Evolutionary conservation across 352 stramenopile species (phyloP), one percentile per base, ranked within the genome.

Genomic region (Thalassiosira hispida): DNA sequence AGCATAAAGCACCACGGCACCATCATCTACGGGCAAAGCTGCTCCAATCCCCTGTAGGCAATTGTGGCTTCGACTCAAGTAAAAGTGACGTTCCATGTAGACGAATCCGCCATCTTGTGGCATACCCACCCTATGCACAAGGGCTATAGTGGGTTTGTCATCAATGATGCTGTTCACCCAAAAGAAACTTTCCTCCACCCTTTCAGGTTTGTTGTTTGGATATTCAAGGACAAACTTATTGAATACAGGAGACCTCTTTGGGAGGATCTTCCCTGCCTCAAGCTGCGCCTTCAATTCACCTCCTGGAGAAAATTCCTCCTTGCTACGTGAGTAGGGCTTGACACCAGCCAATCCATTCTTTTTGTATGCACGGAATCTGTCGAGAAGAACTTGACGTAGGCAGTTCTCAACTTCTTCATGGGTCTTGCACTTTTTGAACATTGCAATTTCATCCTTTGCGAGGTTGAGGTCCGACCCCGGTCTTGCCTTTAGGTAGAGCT

Each of bases 81-180:
- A 88, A 57, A 86, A 88, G 51, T 86, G 72, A 16, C 81, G 53
- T 61, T 85, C 70, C 63, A 81, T 85, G 29, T 85, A 81, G 5
- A 84, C 49, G 42, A 78, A 88, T 23, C 70, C 63, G 9, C 46
- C 77, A 38, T 69, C 44, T 23, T 73, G 61, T 8, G 60, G 73
- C 62, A 86, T 72, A 9, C 79, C 79, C 6, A 79, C 23, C 22
- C 70, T 49, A 51, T 88, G 81, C 40, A 84, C 55, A 5, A 86
- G 40, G 14, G 71, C 66, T 47, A 79, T 67, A 0, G 70, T 85
- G 18, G 78, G 73, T 46, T 79, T 84, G 18, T 73, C 73, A 49
- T 88, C 77, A 60, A 88, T 88, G 14, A 79, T 57, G 52, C 52
- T 79, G 60, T 86, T 88, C 0, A 84, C 71, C 81, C 81, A 88